Percentiles rank a stretch among this genome's conserved stretches.
These are phyloP conservation scores for Trichoderma pleuroti DNA, from an alignment of 2,329 filamentous ascomycete species.

Conservation along the genomic window DNA sequence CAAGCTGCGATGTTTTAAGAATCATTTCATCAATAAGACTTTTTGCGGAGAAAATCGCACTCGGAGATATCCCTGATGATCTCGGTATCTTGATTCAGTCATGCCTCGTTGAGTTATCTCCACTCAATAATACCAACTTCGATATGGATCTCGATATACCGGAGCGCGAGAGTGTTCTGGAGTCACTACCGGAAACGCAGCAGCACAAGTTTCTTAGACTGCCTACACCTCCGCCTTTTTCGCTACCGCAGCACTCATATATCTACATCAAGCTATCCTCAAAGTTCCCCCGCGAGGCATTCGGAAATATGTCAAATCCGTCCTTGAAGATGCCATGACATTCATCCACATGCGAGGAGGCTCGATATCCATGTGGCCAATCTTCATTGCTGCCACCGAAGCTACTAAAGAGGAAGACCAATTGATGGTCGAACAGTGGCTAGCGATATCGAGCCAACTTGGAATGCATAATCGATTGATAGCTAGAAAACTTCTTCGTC, in stretches of 20 bases:
- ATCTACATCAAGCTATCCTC: constrained; percentile 4
- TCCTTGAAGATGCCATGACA: background rate
- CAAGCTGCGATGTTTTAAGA: background rate
- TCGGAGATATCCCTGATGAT: background rate
- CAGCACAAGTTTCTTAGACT: background rate
- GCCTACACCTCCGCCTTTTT: constrained; percentile 1
- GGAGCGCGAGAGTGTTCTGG: background rate
- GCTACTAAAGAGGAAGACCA: constrained; percentile 1
- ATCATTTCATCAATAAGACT: constrained; percentile 8
- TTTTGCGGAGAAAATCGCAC: background rate
- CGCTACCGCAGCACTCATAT: constrained; percentile 3
- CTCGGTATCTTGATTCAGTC: background rate
- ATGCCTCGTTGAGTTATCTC: background rate
- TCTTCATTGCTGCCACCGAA: constrained; percentile 11
- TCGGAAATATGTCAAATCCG: background rate
- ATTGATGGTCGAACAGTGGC: background rate
- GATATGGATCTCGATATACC: background rate
- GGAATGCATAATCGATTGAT: background rate
- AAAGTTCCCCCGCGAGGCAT: background rate
- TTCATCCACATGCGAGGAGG: constrained; percentile 4
- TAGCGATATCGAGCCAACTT: background rate
- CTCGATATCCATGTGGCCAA: constrained; percentile 2
- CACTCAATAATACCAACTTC: background rate
- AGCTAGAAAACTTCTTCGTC: background rate
- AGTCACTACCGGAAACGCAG: background rate